Conservation (phyloP, 192 early-diverging fungal species). For the Backusella liffmaniae region DNA sequence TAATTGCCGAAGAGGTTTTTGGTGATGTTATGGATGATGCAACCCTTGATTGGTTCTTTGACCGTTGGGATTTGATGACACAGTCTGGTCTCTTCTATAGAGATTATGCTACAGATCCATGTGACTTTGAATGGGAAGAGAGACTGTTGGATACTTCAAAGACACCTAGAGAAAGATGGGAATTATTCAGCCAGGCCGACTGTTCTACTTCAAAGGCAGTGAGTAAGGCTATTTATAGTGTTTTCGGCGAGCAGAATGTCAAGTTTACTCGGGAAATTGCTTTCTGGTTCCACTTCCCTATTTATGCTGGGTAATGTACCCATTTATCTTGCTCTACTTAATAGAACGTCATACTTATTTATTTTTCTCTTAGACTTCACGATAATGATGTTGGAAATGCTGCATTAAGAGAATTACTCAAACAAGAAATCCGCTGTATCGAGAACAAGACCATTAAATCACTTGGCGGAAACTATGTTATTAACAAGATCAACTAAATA, state of each 20-base stretch:
- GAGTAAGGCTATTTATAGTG: not conserved
- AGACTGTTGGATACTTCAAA: not conserved
- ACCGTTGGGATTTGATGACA: slow-evolving; percentile 11
- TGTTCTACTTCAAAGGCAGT: not conserved
- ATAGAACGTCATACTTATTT: not conserved
- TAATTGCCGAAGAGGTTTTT: slow-evolving; percentile 11
- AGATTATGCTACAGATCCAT: not conserved
- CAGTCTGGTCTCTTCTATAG: not conserved
- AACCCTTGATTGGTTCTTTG: slow-evolving; percentile 1
- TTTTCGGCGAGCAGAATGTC: not conserved
- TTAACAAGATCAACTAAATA: not conserved
- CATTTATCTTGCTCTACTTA: not conserved
- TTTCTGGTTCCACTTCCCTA: not conserved
- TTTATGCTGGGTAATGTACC: not conserved
- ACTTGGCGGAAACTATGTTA: not conserved
- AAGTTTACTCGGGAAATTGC: not conserved
- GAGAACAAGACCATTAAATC: not conserved
- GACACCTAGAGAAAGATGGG: not conserved
- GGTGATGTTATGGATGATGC: not conserved
- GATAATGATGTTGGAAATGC: not conserved
- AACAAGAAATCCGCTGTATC: not conserved
- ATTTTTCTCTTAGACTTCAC: not conserved
- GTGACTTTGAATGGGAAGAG: not conserved
- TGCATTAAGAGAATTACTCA: not conserved
- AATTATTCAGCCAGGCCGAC: not conserved